Percentiles rank a stretch among this genome's conserved stretches.
Evolutionary conservation across 768 basidiomycete species (phyloP).

Genomic region (Phallus indusiatus): DNA sequence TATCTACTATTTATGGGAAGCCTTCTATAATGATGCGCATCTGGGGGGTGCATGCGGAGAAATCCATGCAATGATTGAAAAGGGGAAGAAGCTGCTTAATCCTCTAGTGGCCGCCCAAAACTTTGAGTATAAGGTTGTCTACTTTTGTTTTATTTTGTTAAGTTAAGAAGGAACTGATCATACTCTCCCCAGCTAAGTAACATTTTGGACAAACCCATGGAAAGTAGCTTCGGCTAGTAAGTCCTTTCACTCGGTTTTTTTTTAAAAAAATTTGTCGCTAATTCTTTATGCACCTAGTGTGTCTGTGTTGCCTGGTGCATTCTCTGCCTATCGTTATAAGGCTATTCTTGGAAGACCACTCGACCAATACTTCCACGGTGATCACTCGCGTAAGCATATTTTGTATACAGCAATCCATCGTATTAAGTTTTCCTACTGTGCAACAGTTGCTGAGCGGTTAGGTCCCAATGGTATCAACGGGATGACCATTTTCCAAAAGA

Average conservation of each 20-base stretch:
- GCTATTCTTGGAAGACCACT: conserved; percentile 82
- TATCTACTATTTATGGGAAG: conserved; percentile 93
- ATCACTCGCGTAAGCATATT: conserved; percentile 44
- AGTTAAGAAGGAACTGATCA: neutral
- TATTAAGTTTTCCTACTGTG: conserved; percentile 47
- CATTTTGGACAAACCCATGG: conserved; percentile 93
- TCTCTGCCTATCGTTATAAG: conserved; percentile 91
- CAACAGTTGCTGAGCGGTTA: conserved; percentile 69
- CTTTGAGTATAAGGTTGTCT: conserved; percentile 68
- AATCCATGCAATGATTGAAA: conserved; percentile 95
- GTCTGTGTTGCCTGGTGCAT: conserved; percentile 91
- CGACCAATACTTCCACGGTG: conserved; percentile 37
- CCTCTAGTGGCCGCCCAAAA: conserved; percentile 93
- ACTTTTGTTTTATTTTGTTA: neutral
- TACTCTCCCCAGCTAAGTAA: conserved; percentile 72
- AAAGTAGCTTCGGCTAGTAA: conserved; percentile 86
- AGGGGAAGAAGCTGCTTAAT: conserved; percentile 84
- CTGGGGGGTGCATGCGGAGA: conserved; percentile 89
- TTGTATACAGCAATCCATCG: conserved; percentile 46
- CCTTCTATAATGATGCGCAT: conserved; percentile 71
- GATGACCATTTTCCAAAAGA: conserved; percentile 97
- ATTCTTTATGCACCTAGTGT: conserved; percentile 28
- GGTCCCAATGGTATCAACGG: conserved; percentile 92
- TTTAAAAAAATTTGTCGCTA: no score
- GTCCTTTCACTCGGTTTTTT: neutral